Evolutionary conservation across 2,329 filamentous ascomycete genomes (phyloP).

Genomic region (Chaetomium strumarium): DNA sequence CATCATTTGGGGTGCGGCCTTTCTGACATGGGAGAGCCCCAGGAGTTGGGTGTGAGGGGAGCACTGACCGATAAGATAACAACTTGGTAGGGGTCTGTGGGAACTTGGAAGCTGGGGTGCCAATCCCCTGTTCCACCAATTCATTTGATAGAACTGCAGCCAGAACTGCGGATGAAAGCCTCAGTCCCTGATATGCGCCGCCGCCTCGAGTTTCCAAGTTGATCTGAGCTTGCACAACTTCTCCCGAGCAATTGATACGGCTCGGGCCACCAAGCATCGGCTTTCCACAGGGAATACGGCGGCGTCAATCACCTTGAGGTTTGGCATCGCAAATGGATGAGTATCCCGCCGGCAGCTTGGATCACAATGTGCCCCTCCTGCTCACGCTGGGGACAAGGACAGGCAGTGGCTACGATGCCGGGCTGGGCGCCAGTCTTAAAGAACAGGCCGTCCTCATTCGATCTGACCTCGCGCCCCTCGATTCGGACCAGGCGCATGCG

Average conservation of each 20-base stretch:
- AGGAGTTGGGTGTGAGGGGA: no score
- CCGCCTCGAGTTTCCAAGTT: not conserved
- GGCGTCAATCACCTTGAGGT: not conserved
- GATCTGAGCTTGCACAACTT: not conserved
- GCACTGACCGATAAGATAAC: no score
- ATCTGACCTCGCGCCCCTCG: conserved; percentile 64
- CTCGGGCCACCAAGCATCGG: no score
- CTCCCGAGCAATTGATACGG: not conserved
- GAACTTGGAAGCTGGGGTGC: no score
- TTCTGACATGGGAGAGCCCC: no score
- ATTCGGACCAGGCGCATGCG: conserved; percentile 57
- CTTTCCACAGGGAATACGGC: not conserved
- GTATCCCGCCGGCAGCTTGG: conserved; percentile 72
- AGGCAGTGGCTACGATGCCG: conserved; percentile 36
- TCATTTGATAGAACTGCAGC: no score
- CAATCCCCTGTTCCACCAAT: no score
- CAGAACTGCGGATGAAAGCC: not conserved
- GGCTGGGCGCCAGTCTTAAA: conserved; percentile 46
- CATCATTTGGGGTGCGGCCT: no score
- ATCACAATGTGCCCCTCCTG: conserved; percentile 80
- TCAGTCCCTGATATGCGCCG: not conserved
- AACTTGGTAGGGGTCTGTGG: no score
- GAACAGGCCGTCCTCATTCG: conserved; percentile 56
- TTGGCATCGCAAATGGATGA: conserved; percentile 59
- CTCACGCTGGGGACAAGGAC: conserved; percentile 68